Evolutionary conservation across 192 early-diverging fungal genomes (phyloP).

Genomic region (Chytriomyces confervae): DNA sequence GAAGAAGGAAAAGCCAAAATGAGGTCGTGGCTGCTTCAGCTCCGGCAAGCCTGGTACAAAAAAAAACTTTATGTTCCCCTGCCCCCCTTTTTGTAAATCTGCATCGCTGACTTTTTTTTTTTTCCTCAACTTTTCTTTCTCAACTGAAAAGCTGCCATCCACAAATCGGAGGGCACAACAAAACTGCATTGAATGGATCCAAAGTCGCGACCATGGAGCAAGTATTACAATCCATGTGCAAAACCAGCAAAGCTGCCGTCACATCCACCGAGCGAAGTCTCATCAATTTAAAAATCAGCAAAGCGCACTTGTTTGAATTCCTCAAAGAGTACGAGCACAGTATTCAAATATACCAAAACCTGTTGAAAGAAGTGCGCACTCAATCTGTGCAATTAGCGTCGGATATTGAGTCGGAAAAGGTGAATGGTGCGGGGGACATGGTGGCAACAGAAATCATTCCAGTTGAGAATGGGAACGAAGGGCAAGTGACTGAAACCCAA

Average conservation of each 20-base stretch:
- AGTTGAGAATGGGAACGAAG: slow-evolving; percentile 20
- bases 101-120: not conserved
- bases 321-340: slow-evolving; percentile 32
- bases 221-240: slow-evolving; percentile 59
- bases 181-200: slow-evolving; percentile 48
- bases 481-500: not conserved
- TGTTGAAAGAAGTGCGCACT: slow-evolving; percentile 33
- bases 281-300: slow-evolving; percentile 40
- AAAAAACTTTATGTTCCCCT: not conserved
- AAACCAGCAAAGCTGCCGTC: slow-evolving; percentile 34
- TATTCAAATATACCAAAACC: slow-evolving; percentile 30
- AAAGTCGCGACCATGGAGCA: slow-evolving; percentile 57
- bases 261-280: slow-evolving; percentile 41
- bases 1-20: slow-evolving; percentile 33
- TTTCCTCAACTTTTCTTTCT: not conserved
- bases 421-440: not conserved
- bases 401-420: slow-evolving; percentile 5
- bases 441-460: slow-evolving; percentile 26
- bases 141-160: slow-evolving; percentile 69
- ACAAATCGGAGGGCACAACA: slow-evolving; percentile 58
- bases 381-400: not conserved
- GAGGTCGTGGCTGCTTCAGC: slow-evolving; percentile 55
- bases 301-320: slow-evolving; percentile 39
- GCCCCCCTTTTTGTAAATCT: not conserved
- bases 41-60: slow-evolving; percentile 51